Percentiles rank a stretch among this genome's conserved stretches.
phyloP scores from a whole-genome alignment of 352 stramenopile species.

The Phytophthora ohioensis region DNA sequence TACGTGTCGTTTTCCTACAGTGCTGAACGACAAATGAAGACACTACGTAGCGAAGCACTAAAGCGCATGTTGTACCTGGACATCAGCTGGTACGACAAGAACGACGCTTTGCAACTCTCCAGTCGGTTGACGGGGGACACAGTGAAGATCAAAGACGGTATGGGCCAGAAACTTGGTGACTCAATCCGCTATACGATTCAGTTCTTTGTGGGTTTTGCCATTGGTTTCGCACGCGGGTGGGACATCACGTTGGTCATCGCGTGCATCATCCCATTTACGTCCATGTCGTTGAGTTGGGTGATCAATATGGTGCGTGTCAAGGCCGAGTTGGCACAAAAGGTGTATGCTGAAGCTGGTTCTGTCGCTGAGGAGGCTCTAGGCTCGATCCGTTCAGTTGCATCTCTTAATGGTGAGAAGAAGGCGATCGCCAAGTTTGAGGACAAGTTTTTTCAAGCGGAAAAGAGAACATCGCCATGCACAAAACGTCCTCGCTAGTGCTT shows the following conservation, averaged over 20 bases:
- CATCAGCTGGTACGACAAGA: slow-evolving; percentile 56
- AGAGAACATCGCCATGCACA: slow-evolving; percentile 50
- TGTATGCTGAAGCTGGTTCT: slow-evolving; percentile 56
- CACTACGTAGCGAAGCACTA: slow-evolving; percentile 40
- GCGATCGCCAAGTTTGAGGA: slow-evolving; percentile 46
- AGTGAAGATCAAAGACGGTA: slow-evolving; percentile 58
- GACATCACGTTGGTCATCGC: slow-evolving; percentile 56
- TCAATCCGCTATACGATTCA: slow-evolving; percentile 42
- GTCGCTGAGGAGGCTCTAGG: slow-evolving; percentile 55
- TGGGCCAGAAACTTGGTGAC: slow-evolving; percentile 53
- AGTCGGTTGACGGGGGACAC: slow-evolving; percentile 48
- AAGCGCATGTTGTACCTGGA: slow-evolving; percentile 56
- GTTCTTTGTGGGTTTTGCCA: slow-evolving; percentile 44
- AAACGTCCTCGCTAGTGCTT: slow-evolving; percentile 44
- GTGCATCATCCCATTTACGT: slow-evolving; percentile 43
- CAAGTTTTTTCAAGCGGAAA: slow-evolving; percentile 43
- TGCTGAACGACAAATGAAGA: slow-evolving; percentile 54
- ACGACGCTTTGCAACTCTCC: slow-evolving; percentile 44
- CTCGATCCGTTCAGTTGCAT: slow-evolving; percentile 53
- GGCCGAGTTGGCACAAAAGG: slow-evolving; percentile 40
- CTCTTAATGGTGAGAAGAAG: slow-evolving; percentile 48
- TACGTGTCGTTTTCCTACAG: slow-evolving; percentile 48
- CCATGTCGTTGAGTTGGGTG: slow-evolving; percentile 39
- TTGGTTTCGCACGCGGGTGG: slow-evolving; percentile 50
- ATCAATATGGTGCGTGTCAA: slow-evolving; percentile 39